Percentiles rank a stretch among this genome's conserved stretches.
These are phyloP conservation scores for Flueggea neowawraea DNA, from an alignment of 441 rosid genomes.

Conservation along the genomic window DNA sequence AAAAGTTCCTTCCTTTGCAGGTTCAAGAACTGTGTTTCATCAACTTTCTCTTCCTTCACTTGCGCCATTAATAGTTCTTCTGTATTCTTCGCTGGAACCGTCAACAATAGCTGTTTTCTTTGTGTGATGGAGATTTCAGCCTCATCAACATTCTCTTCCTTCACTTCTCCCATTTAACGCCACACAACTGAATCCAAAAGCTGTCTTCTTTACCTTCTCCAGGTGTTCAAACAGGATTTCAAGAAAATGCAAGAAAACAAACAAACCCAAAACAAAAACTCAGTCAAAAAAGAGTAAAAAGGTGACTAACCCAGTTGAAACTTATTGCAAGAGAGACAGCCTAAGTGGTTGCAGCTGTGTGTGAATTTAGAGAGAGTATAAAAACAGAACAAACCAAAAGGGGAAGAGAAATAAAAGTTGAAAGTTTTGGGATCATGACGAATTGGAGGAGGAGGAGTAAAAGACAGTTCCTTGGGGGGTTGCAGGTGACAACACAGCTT, in stretches of 20 bases:
- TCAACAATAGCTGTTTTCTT: too few species aligned
- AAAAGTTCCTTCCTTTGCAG: neutral
- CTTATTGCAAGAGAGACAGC: neutral
- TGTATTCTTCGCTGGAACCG: too few species aligned
- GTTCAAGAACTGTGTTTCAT: neutral
- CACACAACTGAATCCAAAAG: too few species aligned
- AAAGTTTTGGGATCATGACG: neutral
- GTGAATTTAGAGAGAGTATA: neutral
- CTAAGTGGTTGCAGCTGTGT: too few species aligned
- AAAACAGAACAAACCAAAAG: neutral
- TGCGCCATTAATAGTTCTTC: neutral
- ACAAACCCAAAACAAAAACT: neutral
- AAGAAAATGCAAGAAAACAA: neutral
- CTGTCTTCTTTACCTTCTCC: too few species aligned
- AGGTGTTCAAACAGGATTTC: too few species aligned
- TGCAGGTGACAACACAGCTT: constrained; percentile 21
- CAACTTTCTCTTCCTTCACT: neutral
- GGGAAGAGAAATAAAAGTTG: neutral
- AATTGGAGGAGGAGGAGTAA: neutral
- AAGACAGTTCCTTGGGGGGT: too few species aligned
- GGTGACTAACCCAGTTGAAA: constrained; percentile 5
- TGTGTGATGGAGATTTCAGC: too few species aligned
- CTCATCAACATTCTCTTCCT: too few species aligned
- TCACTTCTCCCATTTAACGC: too few species aligned
- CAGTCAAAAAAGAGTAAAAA: constrained; percentile 1